Percentiles rank a stretch among this genome's conserved stretches.
phyloP scores from a whole-genome alignment of 108 stramenopile species.

The Skeletonema grethae region DNA sequence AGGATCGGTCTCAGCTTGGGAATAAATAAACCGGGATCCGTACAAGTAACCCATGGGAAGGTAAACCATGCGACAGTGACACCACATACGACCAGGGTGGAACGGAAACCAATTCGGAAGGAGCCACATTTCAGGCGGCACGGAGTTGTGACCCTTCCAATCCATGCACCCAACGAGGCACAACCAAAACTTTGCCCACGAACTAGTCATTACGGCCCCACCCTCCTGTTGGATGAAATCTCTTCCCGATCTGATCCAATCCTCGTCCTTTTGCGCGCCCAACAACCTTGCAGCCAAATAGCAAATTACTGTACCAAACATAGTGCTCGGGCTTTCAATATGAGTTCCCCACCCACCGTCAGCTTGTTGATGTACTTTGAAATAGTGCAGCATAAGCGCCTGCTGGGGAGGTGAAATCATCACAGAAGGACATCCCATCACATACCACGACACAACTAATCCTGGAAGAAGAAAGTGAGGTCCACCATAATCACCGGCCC shows the following conservation, averaged over 20 bases:
- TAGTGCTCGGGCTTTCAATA: conserved; percentile 95
- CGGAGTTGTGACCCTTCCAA: conserved; percentile 93
- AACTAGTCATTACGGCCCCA: conserved; percentile 90
- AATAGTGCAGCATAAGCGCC: conserved; percentile 84
- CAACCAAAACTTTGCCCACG: conserved; percentile 98
- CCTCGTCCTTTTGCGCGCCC: conserved; percentile 71
- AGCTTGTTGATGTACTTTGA: conserved; percentile 92
- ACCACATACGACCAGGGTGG: conserved; percentile 98
- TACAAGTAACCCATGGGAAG: conserved; percentile 97
- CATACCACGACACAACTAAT: conserved; percentile 89
- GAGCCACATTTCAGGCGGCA: conserved; percentile 98
- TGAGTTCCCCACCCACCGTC: conserved; percentile 99
- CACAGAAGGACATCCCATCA: conserved; percentile 68
- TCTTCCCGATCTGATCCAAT: conserved; percentile 51
- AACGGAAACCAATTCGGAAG: conserved; percentile 98
- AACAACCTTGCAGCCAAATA: conserved; percentile 92
- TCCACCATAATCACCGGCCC: conserved; percentile 98
- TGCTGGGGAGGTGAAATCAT: conserved; percentile 65
- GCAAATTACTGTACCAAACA: conserved; percentile 94
- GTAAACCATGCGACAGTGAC: conserved; percentile 99
- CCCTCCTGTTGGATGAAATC: conserved; percentile 87
- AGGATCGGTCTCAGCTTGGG: conserved; percentile 76
- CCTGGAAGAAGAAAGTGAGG: conserved; percentile 98
- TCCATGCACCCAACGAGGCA: conserved; percentile 95
- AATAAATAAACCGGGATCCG: conserved; percentile 77